Evolutionary conservation across 768 basidiomycete genomes (phyloP), one percentile per base, ranked within the genome.

Genomic region (Agaricus sinodeliciosus): DNA sequence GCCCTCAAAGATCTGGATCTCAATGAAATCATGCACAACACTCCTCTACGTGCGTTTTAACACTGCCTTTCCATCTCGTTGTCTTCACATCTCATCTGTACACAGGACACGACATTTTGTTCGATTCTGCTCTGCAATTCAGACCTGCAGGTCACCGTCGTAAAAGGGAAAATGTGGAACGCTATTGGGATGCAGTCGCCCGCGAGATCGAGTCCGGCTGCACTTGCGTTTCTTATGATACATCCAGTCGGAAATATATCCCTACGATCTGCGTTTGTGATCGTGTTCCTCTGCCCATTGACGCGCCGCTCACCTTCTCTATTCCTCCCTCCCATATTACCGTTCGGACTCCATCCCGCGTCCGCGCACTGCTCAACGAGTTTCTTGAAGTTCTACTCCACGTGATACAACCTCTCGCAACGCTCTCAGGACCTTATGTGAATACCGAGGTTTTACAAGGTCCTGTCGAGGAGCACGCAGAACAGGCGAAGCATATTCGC

Each of bases 1-100:
- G 91, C 90, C 1, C 75, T 96, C 59, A 84, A 82, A 62, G 90
- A 93, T 63, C 74, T 96, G 47, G 92, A 96, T 65, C 72, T 95
- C 16, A 80, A 85, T 54, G 81, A 85, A 49, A 93, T 95, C 60
- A 75, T 95, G 52, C 81, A 88, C 44, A 93, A 93, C 66, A 90
- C 91, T 19, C 91, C 94, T 64, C 84, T 95, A 55, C 87, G 94
- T 90, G 70, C 72, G 85, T 85, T 18, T 40, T 58, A 43, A 54
- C 43, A 43, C 39, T 43, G 18, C 22, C 28, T 59, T 40, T 56
- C 28, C 54, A 51, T 52, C 25, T 52, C 55, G 37, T 41, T 27
- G 37, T 44, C 56, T 59, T 34, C 54, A 48, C 60, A 43, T 49
- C 46, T 57, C 54, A 49, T 49, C 39, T 54, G 51, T 49, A 28